These are phyloP conservation scores for Trichoderma brevicompactum DNA, from an alignment of 2,329 filamentous ascomycete species.

Conservation along the genomic window DNA sequence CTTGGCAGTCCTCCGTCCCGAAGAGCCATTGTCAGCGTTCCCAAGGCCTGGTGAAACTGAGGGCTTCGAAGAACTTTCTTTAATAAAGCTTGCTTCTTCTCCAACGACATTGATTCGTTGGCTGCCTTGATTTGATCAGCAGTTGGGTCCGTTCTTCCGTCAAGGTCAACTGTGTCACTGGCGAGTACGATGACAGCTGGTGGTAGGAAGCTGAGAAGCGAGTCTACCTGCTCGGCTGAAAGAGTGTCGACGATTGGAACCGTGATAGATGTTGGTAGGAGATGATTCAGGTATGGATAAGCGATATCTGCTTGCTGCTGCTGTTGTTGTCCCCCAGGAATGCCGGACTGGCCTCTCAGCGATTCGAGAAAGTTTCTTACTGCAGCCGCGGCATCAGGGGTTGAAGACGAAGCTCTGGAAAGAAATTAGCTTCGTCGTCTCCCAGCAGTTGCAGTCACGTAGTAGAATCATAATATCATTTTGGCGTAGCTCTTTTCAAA, in stretches of 20 bases:
- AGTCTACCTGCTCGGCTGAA: constrained; percentile 69
- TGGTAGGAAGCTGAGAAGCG: constrained; percentile 77
- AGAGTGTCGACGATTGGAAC: constrained; percentile 73
- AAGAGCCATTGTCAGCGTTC: constrained; percentile 83
- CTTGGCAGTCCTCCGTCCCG: constrained; percentile 89
- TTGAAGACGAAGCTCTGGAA: constrained; percentile 62
- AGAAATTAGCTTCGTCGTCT: constrained; percentile 31
- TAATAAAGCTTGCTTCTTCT: constrained; percentile 80
- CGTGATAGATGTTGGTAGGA: constrained; percentile 78
- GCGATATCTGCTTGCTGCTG: constrained; percentile 55
- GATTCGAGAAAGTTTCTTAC: constrained; percentile 91
- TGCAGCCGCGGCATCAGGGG: constrained; percentile 72
- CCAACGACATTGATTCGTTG: constrained; percentile 70
- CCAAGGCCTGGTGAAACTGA: constrained; percentile 86
- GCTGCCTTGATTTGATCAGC: constrained; percentile 72
- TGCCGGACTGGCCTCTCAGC: constrained; percentile 61
- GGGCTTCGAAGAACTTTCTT: constrained; percentile 84
- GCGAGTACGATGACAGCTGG: constrained; percentile 77
- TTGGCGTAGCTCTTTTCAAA: constrained; percentile 35
- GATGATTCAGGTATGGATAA: constrained; percentile 84
- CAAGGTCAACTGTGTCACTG: constrained; percentile 62
- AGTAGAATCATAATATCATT: constrained; percentile 29
- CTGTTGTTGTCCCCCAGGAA: constrained; percentile 45
- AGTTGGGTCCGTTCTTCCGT: constrained; percentile 66
- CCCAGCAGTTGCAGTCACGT: constrained; percentile 11